phyloP scores from a whole-genome alignment of 768 basidiomycete genomes.

The Leccinum disarticulatum region DNA sequence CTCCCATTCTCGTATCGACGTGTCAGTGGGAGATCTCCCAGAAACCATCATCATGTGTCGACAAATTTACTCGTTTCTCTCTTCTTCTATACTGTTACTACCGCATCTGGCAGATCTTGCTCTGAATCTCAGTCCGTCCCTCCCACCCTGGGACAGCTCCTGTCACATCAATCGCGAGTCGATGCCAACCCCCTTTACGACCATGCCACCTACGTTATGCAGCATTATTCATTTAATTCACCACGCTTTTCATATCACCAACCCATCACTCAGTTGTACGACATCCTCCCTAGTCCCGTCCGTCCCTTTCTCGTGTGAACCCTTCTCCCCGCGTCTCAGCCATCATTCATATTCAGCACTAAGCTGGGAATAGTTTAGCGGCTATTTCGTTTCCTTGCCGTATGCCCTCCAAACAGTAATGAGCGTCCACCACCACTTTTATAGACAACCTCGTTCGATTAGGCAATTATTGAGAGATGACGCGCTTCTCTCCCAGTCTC shows the following conservation, averaged over 20 bases:
- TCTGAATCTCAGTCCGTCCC: slow-evolving; percentile 15
- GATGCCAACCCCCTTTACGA: slow-evolving; percentile 15
- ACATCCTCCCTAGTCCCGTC: slow-evolving; percentile 4
- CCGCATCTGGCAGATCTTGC: slow-evolving; percentile 18
- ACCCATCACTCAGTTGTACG: slow-evolving; percentile 1
- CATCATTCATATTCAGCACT: neutral
- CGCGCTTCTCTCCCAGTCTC: slow-evolving; percentile 11
- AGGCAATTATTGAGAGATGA: slow-evolving; percentile 14
- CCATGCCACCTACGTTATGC: slow-evolving; percentile 15
- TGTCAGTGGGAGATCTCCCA: slow-evolving; percentile 18
- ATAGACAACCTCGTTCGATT: slow-evolving; percentile 8
- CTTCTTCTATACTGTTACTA: slow-evolving; percentile 7
- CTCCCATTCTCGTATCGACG: slow-evolving; percentile 1
- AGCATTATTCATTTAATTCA: slow-evolving; percentile 17
- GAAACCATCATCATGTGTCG: slow-evolving; percentile 14
- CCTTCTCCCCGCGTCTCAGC: neutral
- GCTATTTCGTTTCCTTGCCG: slow-evolving; percentile 12
- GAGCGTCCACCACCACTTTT: slow-evolving; percentile 13
- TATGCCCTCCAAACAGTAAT: slow-evolving; percentile 6
- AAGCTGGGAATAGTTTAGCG: slow-evolving; percentile 20
- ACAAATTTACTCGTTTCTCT: slow-evolving; percentile 10
- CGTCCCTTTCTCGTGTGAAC: slow-evolving; percentile 18
- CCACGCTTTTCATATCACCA: slow-evolving; percentile 16
- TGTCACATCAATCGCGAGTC: slow-evolving; percentile 14
- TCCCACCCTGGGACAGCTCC: slow-evolving; percentile 26